Evolutionary conservation across 768 basidiomycete species (phyloP).

Genomic region (Termitomyces sp.): DNA sequence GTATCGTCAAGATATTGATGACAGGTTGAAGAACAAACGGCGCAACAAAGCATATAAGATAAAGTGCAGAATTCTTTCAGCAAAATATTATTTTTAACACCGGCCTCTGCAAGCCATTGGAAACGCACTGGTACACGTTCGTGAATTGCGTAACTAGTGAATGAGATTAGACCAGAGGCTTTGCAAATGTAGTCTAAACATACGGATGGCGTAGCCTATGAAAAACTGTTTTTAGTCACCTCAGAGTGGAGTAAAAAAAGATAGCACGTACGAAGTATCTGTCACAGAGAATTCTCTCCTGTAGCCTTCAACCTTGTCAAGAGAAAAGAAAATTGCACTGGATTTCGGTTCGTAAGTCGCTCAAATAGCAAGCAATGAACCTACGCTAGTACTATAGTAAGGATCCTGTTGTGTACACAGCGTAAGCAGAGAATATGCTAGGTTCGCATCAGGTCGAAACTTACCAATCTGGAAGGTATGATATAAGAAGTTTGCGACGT

Average conservation of each 20-base stretch:
- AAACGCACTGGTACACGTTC: conserved; percentile 70
- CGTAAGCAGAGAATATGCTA: not conserved
- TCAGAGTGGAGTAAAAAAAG: not conserved
- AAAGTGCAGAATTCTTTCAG: conserved; percentile 39
- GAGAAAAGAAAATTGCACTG: conserved; percentile 57
- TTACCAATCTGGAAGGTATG: conserved; percentile 77
- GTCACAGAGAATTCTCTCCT: conserved; percentile 71
- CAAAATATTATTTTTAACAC: not conserved
- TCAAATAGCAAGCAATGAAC: conserved; percentile 16
- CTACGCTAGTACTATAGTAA: conserved; percentile 65
- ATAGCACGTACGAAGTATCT: conserved; percentile 61
- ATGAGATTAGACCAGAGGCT: not conserved
- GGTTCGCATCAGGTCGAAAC: conserved; percentile 13
- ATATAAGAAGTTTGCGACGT: conserved; percentile 41
- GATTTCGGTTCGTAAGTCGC: not conserved
- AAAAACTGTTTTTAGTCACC: conserved; percentile 15
- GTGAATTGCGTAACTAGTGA: conserved; percentile 54
- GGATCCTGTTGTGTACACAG: conserved; percentile 37
- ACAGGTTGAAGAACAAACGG: conserved; percentile 66
- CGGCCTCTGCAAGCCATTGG: not conserved
- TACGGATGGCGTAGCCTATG: conserved; percentile 36
- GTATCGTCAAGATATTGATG: conserved; percentile 65
- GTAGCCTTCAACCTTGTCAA: conserved; percentile 67
- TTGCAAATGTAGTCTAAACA: conserved; percentile 13
- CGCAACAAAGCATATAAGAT: conserved; percentile 49